Evolutionary conservation across 1,284 basidiomycete genomes (phyloP), one percentile per base, ranked within the genome.

Genomic region (Laetiporus sulphureus): DNA sequence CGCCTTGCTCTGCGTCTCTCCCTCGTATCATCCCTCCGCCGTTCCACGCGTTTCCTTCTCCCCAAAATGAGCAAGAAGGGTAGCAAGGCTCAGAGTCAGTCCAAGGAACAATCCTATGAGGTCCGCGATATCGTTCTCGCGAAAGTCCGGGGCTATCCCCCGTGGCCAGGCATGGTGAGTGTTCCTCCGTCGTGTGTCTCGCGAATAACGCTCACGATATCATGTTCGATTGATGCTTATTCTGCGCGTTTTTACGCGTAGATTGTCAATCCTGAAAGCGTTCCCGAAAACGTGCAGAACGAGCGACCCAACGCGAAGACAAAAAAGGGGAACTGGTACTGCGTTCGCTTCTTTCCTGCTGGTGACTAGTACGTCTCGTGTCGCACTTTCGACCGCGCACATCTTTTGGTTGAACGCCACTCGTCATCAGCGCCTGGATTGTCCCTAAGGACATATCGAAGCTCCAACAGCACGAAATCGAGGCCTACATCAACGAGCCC

Each of bases 101-200:
- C 56, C 16, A 61, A 64, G 61, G 68, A 68, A 51, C 64, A 66
- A 23, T 65, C 64, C 48, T 83, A 76, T 61, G 66, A 71, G 27
- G 53, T 71, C 42, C 75, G 86, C 59, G 92, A 96, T 61, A 74
- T 92, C 54, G 92, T 98, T 24, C 78, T 97, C 46, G 91, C 80
- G 30, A 93, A 96, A 70, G 71, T 99, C 59, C 89, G 89, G 67
- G 94, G 95, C 12, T 98, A 76, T 68, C 91, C 95, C 11, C 76
- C 87, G 22, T 98, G 94, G 94, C 91, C 91, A 45, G 88, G 79
- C 57, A 84, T 85, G 69, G 91, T 91, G 57, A 59, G 83, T 68
- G 15, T 41, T 40, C 36, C 19, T 47, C 34, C 32, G 36, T 36
- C 36, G 47, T 46, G 53, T 53, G 50, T 51, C 40, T 45, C 36